Base-by-base conservation (phyloP, 306 rosid genomes). In the Biancaea sappan region DNA sequence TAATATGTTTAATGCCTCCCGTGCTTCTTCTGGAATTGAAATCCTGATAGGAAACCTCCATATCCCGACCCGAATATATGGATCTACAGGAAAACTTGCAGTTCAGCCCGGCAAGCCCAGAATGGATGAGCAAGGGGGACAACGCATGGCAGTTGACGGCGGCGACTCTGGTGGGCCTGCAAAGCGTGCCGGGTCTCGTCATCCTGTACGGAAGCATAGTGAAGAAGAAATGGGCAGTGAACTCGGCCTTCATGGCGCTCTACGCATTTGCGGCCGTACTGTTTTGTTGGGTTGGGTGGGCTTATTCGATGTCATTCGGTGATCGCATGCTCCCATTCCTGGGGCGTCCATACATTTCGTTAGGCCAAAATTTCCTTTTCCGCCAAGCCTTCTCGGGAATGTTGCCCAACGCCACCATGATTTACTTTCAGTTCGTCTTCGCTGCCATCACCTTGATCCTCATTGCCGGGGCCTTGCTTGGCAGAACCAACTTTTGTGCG, bases 121-220 rank as follows among this genome's bases (percentile, higher is more conserved):
- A 18, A 0, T 86, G 85, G 90, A 24, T 86, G 80, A 83, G 40
- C 84, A 78, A 83, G 40, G 90, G 78, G 8, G 85, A 86, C 82
- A 77, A 86, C 59, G 79, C 78, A 14, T 86, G 87, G 90, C 85
- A 83, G 72, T 69, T 83, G 5, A 86, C 80, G 6, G 25, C 85
- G 1, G 84, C 85, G 13, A 80, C 87, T 1, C 53, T 80, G 13
- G 90, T 86, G 29, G 84, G 87, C 44, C 60, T 86, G n/a, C 85
- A 86, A 28, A 86, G 90, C 21, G 69, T 86, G 14, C 85, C 82
- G 19, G 90, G 87, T 8, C 85, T 86, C 0, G 78, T 83, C 2
- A 83, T 86, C 47, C 87, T 86, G 19, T 83, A 86, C 32, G 85
- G 89, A 32, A 86, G 89, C 85, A 77, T 86, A 6, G 89, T 77